Evolutionary conservation across 1,284 basidiomycete genomes (phyloP).

Genomic region (Hypsizygus ulmarius): DNA sequence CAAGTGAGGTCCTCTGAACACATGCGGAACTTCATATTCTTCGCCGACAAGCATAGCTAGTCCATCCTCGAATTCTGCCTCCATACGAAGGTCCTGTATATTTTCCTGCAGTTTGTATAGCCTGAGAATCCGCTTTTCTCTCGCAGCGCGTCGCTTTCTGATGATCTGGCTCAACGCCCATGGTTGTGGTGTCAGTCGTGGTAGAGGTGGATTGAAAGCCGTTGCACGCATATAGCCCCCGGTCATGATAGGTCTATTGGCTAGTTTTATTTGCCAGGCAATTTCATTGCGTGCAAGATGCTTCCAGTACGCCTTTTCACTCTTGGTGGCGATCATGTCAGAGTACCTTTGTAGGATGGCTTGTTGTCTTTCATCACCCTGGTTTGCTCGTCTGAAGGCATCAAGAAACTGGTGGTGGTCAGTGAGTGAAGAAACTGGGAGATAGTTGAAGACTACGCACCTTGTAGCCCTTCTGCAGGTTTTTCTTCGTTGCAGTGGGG

Average conservation of each 20-base stretch:
- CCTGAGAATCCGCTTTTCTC: conserved; percentile 43
- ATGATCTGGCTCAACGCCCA: conserved; percentile 68
- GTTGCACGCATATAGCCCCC: conserved; percentile 65
- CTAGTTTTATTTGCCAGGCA: conserved; percentile 50
- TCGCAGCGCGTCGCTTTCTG: conserved; percentile 47
- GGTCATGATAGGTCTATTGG: conserved; percentile 61
- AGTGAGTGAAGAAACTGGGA: background rate
- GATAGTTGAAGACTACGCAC: conserved; percentile 31
- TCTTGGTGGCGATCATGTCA: conserved; percentile 47
- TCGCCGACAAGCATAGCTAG: conserved; percentile 31
- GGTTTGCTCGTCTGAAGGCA: conserved; percentile 49
- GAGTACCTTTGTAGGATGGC: conserved; percentile 55
- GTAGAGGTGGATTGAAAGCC: conserved; percentile 63
- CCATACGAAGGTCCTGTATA: conserved; percentile 46
- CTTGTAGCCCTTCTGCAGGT: conserved; percentile 52
- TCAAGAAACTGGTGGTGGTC: conserved; percentile 54
- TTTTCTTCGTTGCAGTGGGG: conserved; percentile 40
- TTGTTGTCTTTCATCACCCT: conserved; percentile 47
- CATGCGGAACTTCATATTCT: conserved; percentile 20
- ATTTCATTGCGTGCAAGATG: conserved; percentile 46
- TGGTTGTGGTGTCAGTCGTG: conserved; percentile 78
- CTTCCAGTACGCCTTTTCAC: conserved; percentile 48
- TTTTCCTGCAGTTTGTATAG: conserved; percentile 33
- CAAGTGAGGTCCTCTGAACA: conserved; percentile 18
- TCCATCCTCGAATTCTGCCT: conserved; percentile 53